A percentile compares a stretch with the other conserved stretches of the same genome.
Evolutionary conservation across 2,329 filamentous ascomycete genomes (phyloP).

Genomic region (Xylogone sp.): DNA sequence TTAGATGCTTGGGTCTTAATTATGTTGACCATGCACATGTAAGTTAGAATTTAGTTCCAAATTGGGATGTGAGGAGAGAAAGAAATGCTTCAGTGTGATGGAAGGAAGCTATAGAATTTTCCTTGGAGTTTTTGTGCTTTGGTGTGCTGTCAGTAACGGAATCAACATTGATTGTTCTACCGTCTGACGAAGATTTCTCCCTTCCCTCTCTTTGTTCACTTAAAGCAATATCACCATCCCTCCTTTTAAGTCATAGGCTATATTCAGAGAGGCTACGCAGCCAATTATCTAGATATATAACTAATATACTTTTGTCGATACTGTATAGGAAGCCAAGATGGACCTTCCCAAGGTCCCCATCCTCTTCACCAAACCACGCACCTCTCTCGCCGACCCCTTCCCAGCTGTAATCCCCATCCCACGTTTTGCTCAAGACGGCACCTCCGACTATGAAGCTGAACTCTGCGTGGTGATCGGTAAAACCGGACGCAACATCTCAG

Average conservation of each 20-base stretch:
- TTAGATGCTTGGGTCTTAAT: conserved; percentile 29
- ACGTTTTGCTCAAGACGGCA: conserved; percentile 26
- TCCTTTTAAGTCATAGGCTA: too few relatives aligned
- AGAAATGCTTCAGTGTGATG: too few relatives aligned
- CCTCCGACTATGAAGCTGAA: conserved; percentile 28
- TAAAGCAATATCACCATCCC: too few relatives aligned
- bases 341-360: conserved; percentile 24
- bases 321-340: conserved; percentile 21
- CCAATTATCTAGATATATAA: too few relatives aligned
- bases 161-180: too few relatives aligned
- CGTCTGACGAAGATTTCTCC: too few relatives aligned
- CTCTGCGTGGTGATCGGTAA: conserved; percentile 43
- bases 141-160: too few relatives aligned
- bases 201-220: background rate
- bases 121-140: too few relatives aligned
- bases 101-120: too few relatives aligned
- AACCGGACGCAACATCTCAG: conserved; percentile 35
- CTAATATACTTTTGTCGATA: background rate
- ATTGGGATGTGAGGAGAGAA: too few relatives aligned
- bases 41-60: too few relatives aligned
- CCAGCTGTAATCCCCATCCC: conserved; percentile 26
- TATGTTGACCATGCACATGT: conserved; percentile 27
- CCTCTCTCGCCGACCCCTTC: conserved; percentile 23
- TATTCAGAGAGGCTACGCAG: too few relatives aligned
- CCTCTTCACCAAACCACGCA: conserved; percentile 28